A percentile compares a stretch with the other conserved stretches of the same genome.
phyloP scores from a whole-genome alignment of 164 flowering plant species.

The Vitis cinerea region DNA sequence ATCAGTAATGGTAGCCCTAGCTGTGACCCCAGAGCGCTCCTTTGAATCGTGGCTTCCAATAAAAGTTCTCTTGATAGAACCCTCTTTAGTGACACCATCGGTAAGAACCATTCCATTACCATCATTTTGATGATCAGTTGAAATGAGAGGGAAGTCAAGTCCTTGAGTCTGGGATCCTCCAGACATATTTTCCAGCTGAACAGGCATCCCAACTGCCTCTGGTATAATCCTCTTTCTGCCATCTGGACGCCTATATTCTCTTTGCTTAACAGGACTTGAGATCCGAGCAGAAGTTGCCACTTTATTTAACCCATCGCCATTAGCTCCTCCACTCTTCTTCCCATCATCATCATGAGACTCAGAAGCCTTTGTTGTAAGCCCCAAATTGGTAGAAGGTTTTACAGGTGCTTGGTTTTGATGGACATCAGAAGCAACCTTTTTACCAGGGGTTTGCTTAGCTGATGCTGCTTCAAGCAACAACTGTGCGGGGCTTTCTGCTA shows the following conservation, averaged over 20 bases:
- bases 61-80: conserved; percentile 40
- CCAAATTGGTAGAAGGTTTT: conserved; percentile 50
- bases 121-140: conserved; percentile 43
- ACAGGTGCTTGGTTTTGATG: conserved; percentile 38
- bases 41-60: conserved; percentile 44
- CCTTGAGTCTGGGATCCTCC: conserved; percentile 36
- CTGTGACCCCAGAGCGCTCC: conserved; percentile 72
- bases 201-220: conserved; percentile 86
- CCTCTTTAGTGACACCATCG: conserved; percentile 42
- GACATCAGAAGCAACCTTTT: conserved; percentile 45
- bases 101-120: conserved; percentile 30
- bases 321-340: conserved; percentile 43
- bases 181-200: conserved; percentile 52
- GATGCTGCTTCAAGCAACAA: conserved; percentile 93
- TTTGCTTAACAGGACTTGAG: conserved; percentile 93
- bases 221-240: conserved; percentile 98
- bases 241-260: conserved; percentile 95
- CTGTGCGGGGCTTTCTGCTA: conserved; percentile 97
- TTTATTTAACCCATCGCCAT: conserved; percentile 52
- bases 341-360: conserved; percentile 52
- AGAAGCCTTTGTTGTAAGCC: conserved; percentile 27
- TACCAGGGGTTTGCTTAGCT: conserved; percentile 59
- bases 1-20: conserved; percentile 75
- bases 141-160: conserved; percentile 37
- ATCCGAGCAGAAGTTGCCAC: conserved; percentile 37